A percentile compares a stretch with the other conserved stretches of the same genome.
Conservation (phyloP, 139 green algal genomes). For the Coelastrella sp. region DNA sequence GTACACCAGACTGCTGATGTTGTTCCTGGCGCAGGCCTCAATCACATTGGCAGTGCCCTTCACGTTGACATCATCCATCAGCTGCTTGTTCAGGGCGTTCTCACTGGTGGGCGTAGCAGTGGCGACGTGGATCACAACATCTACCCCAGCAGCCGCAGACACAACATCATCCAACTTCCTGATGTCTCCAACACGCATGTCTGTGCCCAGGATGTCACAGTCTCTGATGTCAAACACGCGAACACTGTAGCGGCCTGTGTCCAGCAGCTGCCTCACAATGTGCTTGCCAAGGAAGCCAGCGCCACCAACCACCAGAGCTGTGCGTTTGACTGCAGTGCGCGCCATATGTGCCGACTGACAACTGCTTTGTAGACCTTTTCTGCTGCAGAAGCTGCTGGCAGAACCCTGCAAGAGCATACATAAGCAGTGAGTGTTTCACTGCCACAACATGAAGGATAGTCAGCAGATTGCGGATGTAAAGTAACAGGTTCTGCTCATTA, state of each 20-base stretch:
- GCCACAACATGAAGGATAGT: neutral
- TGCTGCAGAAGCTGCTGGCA: constrained; percentile 41
- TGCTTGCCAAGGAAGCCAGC: constrained; percentile 88
- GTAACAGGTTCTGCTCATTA: neutral
- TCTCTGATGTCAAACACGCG: constrained; percentile 83
- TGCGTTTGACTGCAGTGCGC: neutral
- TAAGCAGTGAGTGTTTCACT: constrained; percentile 46
- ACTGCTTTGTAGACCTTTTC: neutral
- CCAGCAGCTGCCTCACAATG: constrained; percentile 80
- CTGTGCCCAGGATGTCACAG: constrained; percentile 41
- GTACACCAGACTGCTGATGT: constrained; percentile 76
- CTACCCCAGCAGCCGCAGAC: constrained; percentile 58
- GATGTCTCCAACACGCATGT: constrained; percentile 70
- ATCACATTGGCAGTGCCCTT: constrained; percentile 86
- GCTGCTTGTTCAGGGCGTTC: constrained; percentile 78
- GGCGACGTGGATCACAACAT: constrained; percentile 91
- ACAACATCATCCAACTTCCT: constrained; percentile 57
- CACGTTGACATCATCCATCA: constrained; percentile 92
- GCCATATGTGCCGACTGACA: neutral
- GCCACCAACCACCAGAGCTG: constrained; percentile 82
- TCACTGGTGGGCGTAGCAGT: constrained; percentile 82
- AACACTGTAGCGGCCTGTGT: constrained; percentile 74
- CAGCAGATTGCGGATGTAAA: neutral
- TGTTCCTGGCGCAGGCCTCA: constrained; percentile 66
- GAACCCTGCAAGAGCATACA: constrained; percentile 41